Base-by-base conservation (phyloP, 305 asterid species). In the Fraxinus angustifolia region DNA sequence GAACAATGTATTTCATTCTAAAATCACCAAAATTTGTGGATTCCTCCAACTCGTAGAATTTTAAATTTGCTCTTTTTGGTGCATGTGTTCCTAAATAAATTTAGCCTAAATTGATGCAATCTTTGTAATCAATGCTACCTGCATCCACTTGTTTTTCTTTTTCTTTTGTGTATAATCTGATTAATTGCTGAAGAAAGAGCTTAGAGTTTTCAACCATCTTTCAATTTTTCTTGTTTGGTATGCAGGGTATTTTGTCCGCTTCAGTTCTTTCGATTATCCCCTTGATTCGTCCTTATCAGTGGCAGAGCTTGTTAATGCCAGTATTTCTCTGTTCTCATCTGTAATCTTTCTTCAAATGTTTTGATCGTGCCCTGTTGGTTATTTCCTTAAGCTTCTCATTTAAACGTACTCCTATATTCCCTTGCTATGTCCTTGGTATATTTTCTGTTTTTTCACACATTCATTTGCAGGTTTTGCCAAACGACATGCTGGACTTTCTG, bases 291-390 rank as follows among this genome's bases (percentile, higher is more conserved):
- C 99, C 99, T 78, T 96, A 92, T 85, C 97, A 90, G 88, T 96
- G 98, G 98, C 98, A 96, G 87, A 96, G 99, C 93, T 90, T 91
- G 87, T 82, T 96, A 78, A 92, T 94, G 98, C 98, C 99, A 78
- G 99, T 96, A 94, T 75, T 73, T 80, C 75, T 77, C 85, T 81
- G 75, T 81, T 82, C 77, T 82, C 67, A 17, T 4, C 67, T 56
- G 1, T 17, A 56, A 19, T 80, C 80, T 19, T 76, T 8, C 78
- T 12, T 83, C 77, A 48, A 17, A 76, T 60, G 36, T 71, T 8
- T 80, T 84, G 56, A 73, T 78, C 30, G 21, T 16, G 58, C 67
- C 30, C 73, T 62, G 56, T 78, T 6, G 34, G 6, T 21, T 28
- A 56, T 68, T 53, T 19, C 14, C 30, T 70, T 60, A 71, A 21